These are phyloP conservation scores for Coemansia sp. DNA, from an alignment of 192 early-diverging fungal species.

Conservation along the genomic window DNA sequence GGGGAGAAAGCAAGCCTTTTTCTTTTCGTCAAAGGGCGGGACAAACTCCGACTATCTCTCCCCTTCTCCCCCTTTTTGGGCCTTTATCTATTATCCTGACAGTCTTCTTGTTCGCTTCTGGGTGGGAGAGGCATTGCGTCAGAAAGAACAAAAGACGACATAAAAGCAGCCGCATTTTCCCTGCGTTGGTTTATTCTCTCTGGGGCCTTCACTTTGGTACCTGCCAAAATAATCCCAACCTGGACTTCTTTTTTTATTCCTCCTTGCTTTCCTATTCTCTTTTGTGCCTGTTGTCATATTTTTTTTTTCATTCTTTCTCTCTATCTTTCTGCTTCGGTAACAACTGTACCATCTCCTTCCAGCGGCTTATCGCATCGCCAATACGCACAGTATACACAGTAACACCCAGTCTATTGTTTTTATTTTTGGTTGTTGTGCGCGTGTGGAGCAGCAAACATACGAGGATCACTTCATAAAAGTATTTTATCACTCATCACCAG, in stretches of 20 bases:
- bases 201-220: not conserved
- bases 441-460: not conserved
- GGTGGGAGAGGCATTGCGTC: not conserved
- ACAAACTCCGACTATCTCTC: not conserved
- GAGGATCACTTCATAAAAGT: not conserved
- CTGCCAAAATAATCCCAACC: not conserved
- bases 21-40: not conserved
- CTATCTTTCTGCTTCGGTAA: not conserved
- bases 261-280: slow-evolving; percentile 10
- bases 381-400: not conserved
- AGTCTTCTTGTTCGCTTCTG: slow-evolving; percentile 1
- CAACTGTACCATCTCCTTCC: not conserved
- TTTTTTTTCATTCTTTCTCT: not conserved
- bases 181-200: not conserved
- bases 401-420: slow-evolving; percentile 2
- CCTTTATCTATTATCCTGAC: slow-evolving; percentile 2
- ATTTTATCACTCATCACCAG: not conserved
- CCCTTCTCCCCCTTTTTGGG: not conserved
- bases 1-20: not conserved
- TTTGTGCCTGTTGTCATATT: not conserved
- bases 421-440: slow-evolving; percentile 1
- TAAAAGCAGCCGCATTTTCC: not conserved
- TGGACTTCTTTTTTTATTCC: slow-evolving; percentile 1
- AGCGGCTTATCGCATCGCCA: too few relatives aligned
- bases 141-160: not conserved